Percentiles rank a stretch among this genome's conserved stretches.
These are phyloP conservation scores for Daldinia childiae DNA, from an alignment of 495 filamentous ascomycete species.

Conservation along the genomic window DNA sequence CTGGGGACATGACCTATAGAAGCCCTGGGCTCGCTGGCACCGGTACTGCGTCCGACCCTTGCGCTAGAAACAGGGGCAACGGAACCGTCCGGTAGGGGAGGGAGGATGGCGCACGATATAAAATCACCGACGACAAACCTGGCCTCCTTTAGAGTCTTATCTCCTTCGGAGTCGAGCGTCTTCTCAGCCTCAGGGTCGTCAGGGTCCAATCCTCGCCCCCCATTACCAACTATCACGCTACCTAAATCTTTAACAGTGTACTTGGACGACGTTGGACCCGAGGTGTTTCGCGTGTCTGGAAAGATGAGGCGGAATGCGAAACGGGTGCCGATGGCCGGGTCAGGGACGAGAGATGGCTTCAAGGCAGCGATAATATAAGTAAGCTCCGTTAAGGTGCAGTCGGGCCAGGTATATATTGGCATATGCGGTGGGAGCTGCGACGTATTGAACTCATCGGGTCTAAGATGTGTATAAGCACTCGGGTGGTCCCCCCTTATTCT, in stretches of 20 bases:
- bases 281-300: conserved; percentile 73
- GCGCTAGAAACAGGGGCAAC: conserved; percentile 65
- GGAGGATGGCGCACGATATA: conserved; percentile 80
- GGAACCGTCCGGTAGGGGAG: conserved; percentile 76
- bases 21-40: conserved; percentile 49
- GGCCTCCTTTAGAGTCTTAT: conserved; percentile 77
- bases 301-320: conserved; percentile 88
- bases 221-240: conserved; percentile 77
- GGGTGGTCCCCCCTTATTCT: background rate
- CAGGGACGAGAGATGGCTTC: conserved; percentile 66
- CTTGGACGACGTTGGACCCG: conserved; percentile 59
- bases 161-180: conserved; percentile 49
- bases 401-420: conserved; percentile 88
- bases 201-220: conserved; percentile 57
- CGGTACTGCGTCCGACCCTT: conserved; percentile 51
- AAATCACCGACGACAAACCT: conserved; percentile 91
- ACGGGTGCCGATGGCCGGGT: conserved; percentile 79
- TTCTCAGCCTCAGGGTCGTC: conserved; percentile 37
- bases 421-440: conserved; percentile 71
- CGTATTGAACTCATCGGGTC: conserved; percentile 72
- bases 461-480: conserved; percentile 41
- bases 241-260: conserved; percentile 83
- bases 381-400: conserved; percentile 84
- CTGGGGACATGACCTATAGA: conserved; percentile 53
- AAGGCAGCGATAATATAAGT: conserved; percentile 65